phyloP scores from a whole-genome alignment of 2,329 filamentous ascomycete species.

The Monilinia aucupariae region DNA sequence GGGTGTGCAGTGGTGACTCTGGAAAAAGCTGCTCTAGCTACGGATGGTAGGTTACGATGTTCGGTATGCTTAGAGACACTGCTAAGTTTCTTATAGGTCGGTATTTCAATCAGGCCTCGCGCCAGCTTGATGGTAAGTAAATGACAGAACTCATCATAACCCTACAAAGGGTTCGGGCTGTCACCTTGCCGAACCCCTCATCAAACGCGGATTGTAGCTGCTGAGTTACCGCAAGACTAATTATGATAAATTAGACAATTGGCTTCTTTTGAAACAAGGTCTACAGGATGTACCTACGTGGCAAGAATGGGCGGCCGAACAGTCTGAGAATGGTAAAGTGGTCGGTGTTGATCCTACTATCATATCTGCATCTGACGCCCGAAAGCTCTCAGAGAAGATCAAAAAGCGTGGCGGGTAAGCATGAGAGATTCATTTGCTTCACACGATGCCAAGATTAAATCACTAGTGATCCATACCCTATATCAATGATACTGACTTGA shows the following conservation, averaged over 20 bases:
- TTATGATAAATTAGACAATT: constrained; percentile 51
- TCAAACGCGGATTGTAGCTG: background rate
- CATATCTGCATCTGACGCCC: constrained; percentile 66
- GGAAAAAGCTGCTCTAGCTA: constrained; percentile 83
- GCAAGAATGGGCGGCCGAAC: constrained; percentile 91
- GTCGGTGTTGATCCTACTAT: constrained; percentile 89
- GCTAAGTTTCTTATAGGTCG: constrained; percentile 44
- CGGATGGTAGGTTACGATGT: constrained; percentile 53
- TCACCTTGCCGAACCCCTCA: background rate
- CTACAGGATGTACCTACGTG: constrained; percentile 91
- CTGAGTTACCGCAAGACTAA: constrained; percentile 3
- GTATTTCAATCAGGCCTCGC: constrained; percentile 94
- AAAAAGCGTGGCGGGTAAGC: constrained; percentile 72
- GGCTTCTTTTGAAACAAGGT: constrained; percentile 87
- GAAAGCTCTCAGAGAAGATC: constrained; percentile 78
- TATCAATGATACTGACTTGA: constrained; percentile 3
- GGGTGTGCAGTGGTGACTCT: constrained; percentile 85
- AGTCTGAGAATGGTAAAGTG: constrained; percentile 77
- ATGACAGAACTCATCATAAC: background rate
- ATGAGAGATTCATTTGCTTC: constrained; percentile 3
- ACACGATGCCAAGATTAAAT: background rate
- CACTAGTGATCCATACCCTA: background rate
- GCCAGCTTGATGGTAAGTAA: constrained; percentile 66
- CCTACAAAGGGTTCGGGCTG: background rate
- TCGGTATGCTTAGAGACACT: background rate